Percentiles rank a stretch among this genome's conserved stretches.
phyloP scores from a whole-genome alignment of 176 grass and related monocot species.

The Carex pumila region DNA sequence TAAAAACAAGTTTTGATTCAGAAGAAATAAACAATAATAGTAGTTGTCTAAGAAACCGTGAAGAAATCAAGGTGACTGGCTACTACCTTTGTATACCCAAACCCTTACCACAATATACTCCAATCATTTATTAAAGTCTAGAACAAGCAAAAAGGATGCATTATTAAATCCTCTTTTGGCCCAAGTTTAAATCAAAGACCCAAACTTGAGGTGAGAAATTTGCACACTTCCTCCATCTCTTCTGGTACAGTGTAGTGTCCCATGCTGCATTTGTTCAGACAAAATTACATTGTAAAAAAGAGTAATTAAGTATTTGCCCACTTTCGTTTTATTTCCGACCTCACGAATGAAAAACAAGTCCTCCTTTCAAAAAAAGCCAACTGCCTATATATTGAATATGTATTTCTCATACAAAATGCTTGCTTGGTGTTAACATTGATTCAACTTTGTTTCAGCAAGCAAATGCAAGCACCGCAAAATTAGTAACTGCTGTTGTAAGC shows the following conservation, averaged over 20 bases:
- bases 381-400: background rate
- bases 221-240: constrained; percentile 91
- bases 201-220: constrained; percentile 56
- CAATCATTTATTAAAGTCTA: constrained; percentile 16
- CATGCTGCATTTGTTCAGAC: constrained; percentile 43
- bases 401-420: background rate
- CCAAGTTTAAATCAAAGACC: constrained; percentile 23
- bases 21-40: constrained; percentile 16
- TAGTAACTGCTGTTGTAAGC: background rate
- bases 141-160: constrained; percentile 17
- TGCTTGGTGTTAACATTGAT: background rate
- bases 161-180: constrained; percentile 4
- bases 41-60: constrained; percentile 13
- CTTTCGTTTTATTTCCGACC: background rate
- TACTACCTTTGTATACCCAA: constrained; percentile 22
- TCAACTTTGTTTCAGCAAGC: background rate
- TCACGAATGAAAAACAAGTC: background rate
- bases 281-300: background rate
- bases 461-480: background rate
- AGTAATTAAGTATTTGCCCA: background rate
- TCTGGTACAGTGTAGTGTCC: constrained; percentile 87
- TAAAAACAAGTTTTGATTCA: background rate
- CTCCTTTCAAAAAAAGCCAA: background rate
- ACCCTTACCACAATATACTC: constrained; percentile 15
- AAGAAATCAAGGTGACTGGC: background rate